phyloP scores from a whole-genome alignment of 768 basidiomycete genomes.

The Suillus subalutaceus region DNA sequence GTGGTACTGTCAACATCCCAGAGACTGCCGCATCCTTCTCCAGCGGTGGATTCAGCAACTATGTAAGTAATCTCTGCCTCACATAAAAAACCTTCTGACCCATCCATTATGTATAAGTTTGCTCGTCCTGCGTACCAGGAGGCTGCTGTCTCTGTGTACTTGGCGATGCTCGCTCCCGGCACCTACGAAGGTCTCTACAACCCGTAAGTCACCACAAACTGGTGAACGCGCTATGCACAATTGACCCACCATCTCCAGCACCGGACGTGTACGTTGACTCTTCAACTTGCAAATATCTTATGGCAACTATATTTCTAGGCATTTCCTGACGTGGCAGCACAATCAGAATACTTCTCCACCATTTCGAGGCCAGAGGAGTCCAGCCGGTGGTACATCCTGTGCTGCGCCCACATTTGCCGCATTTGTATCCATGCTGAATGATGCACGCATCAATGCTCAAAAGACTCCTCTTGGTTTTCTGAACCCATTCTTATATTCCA shows the following conservation, averaged over 20 bases:
- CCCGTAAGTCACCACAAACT: slow-evolving; percentile 37
- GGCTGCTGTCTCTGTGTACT: slow-evolving; percentile 43
- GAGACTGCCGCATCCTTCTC: slow-evolving; percentile 62
- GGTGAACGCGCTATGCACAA: not conserved
- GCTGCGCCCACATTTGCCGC: not conserved
- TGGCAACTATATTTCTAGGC: slow-evolving; percentile 37
- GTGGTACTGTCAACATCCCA: slow-evolving; percentile 61
- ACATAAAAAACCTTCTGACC: not conserved
- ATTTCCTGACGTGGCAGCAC: slow-evolving; percentile 70
- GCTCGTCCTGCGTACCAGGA: slow-evolving; percentile 57
- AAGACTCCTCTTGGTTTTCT: not conserved
- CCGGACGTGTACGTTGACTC: slow-evolving; percentile 50
- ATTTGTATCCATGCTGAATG: not conserved
- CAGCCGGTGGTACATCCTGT: slow-evolving; percentile 30
- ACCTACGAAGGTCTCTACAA: slow-evolving; percentile 65
- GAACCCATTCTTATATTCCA: not conserved
- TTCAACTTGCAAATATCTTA: not conserved
- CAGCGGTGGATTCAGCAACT: slow-evolving; percentile 33
- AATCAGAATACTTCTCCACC: slow-evolving; percentile 52
- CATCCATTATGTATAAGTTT: slow-evolving; percentile 40
- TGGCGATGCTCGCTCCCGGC: slow-evolving; percentile 46
- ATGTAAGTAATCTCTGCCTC: slow-evolving; percentile 41
- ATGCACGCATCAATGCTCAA: not conserved
- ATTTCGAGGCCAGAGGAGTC: slow-evolving; percentile 40
- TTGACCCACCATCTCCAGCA: slow-evolving; percentile 29